phyloP scores from a whole-genome alignment of 2,329 filamentous ascomycete species.

The Pseudopyricularia javanii region DNA sequence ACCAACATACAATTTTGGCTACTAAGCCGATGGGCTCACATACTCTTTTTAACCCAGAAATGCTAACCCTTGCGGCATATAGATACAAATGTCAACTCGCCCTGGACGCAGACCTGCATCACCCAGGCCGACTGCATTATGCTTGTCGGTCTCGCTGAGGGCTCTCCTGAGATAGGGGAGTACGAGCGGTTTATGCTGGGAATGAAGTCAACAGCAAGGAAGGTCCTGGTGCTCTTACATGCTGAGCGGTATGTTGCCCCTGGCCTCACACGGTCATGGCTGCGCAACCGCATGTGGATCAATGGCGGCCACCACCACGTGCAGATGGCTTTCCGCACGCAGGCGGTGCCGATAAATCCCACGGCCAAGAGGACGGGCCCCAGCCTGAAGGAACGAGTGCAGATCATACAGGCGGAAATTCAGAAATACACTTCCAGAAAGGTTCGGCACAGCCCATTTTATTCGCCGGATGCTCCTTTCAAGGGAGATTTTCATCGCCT shows the following conservation, averaged over 20 bases:
- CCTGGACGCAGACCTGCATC: conserved; percentile 98
- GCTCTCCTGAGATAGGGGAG: conserved; percentile 81
- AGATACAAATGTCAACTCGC: conserved; percentile 94
- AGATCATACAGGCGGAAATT: conserved; percentile 91
- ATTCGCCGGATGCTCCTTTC: conserved; percentile 81
- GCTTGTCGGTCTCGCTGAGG: conserved; percentile 80
- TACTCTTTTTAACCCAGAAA: not conserved
- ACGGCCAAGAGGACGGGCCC: conserved; percentile 69
- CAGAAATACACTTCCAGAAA: conserved; percentile 96
- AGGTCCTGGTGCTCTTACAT: conserved; percentile 83
- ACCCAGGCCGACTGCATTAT: conserved; percentile 94
- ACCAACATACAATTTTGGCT: conserved; percentile 1
- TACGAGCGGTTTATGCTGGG: conserved; percentile 94
- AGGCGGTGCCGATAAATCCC: conserved; percentile 63
- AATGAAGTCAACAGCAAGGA: conserved; percentile 92
- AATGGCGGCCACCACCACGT: conserved; percentile 97
- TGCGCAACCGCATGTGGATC: conserved; percentile 91
- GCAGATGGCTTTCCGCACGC: conserved; percentile 79
- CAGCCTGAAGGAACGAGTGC: conserved; percentile 81
- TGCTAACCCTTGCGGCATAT: not conserved
- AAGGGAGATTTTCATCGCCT: conserved; percentile 96
- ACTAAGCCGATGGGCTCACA: not conserved
- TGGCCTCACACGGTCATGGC: conserved; percentile 78
- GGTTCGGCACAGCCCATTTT: conserved; percentile 77
- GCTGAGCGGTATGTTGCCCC: conserved; percentile 76